A percentile compares a stretch with the other conserved stretches of the same genome.
phyloP scores from a whole-genome alignment of 345 rosid genomes.

The Salix suchowensis region DNA sequence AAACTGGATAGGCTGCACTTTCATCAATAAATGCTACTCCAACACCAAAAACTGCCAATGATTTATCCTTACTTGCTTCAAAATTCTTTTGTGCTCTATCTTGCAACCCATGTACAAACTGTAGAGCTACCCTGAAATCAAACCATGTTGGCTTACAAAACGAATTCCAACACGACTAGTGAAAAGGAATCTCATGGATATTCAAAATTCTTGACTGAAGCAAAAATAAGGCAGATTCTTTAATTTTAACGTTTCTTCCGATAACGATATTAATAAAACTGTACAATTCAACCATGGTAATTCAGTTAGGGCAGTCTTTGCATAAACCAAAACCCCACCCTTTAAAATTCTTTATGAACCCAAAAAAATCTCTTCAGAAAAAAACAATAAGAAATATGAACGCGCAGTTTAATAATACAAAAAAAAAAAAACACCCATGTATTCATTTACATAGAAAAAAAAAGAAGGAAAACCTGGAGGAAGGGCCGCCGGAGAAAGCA shows the following conservation, averaged over 20 bases:
- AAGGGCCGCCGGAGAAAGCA: constrained; percentile 89
- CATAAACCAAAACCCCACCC: neutral
- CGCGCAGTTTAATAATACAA: neutral
- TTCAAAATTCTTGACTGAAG: neutral
- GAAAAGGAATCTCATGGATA: neutral
- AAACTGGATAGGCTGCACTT: constrained; percentile 32
- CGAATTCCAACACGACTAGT: neutral
- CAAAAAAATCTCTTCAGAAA: no score
- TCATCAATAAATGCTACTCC: constrained; percentile 86
- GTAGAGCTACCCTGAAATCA: constrained; percentile 60
- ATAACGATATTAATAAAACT: no score
- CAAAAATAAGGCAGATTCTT: neutral
- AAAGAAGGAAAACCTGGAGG: constrained; percentile 55
- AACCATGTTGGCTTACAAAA: neutral
- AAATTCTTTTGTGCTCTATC: constrained; percentile 69
- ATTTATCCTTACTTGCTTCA: constrained; percentile 74
- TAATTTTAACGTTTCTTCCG: neutral
- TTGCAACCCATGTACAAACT: constrained; percentile 87
- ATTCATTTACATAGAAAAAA: neutral
- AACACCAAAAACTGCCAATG: constrained; percentile 79
- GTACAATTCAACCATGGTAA: no score
- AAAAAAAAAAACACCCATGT: neutral
- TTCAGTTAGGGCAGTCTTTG: no score
- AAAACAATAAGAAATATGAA: neutral
- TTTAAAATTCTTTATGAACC: no score